Base-by-base conservation (phyloP, 2,329 filamentous ascomycete genomes). In the Acephala macrosclerotiorum region DNA sequence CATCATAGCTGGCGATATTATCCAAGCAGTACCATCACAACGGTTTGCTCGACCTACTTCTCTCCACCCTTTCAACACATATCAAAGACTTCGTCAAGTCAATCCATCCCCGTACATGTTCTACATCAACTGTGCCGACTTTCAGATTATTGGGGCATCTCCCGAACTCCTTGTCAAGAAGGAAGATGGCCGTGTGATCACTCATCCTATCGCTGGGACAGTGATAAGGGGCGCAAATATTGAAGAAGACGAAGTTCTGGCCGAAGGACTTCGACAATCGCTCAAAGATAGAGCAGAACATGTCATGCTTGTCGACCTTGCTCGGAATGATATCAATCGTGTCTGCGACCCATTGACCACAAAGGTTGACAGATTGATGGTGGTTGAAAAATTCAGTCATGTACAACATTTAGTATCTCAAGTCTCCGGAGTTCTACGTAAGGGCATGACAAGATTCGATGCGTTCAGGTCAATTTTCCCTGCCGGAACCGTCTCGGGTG, bases 61-160 rank as follows among this genome's bases (percentile, higher is more conserved):
- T 63, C 84, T 99, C 51, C 96, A 99, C 79, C 95, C 96, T 0
- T 99, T 98, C 85, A 99, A 98, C 83, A 92, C 99, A 74, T 99
- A 98, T 84, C 89, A 95, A 62, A 93, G 97, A 77, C 86, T 99
- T 42, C 92, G 96, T 68, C 97, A 93, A n/a, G 92, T 98, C 75
- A 99, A 99, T 77, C 96, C 96, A 0, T 97, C 94, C 9, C 96
- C 96, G 0, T 99, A 99, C 80, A 88, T 99, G 40, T 99, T 99
- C 84, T 99, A 94, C 80, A 88, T 99, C 68, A 89, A 96, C 78
- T 98, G 95, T 80, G 86, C 87, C 66, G 91, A 93, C 75, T 98
- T 99, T 80, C 92, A 97, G 77, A 94, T 99, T 71, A 91, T 99
- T 14, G 96, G 96, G 66, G 96, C 96, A 45, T 97, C 93, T 65